Percentiles rank a stretch among this genome's conserved stretches.
These are phyloP conservation scores for Eremothecium gossypii DNA, from an alignment of 1,139 yeast species.

Conservation along the genomic window DNA sequence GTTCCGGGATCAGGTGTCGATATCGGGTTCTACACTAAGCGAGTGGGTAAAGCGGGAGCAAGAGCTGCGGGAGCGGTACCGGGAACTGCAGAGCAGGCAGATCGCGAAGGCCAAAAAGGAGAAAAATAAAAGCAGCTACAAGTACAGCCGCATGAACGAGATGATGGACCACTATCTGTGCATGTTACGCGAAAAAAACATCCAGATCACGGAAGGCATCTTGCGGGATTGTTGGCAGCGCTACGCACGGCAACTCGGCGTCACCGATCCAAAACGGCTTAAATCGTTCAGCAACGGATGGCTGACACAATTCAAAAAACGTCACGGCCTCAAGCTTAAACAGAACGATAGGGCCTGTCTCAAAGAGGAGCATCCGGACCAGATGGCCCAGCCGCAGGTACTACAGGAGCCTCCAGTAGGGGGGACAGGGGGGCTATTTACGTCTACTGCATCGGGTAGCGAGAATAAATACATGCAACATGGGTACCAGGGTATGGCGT, in stretches of 20 bases:
- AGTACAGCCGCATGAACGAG: constrained; percentile 9
- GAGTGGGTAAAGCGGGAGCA: constrained; percentile 10
- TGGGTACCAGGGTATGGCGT: no score
- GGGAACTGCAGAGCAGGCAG: constrained; percentile 2
- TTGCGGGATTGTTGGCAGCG: constrained; percentile 9
- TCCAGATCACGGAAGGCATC: constrained; percentile 8
- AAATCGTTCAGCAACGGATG: constrained; percentile 11
- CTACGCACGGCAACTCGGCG: constrained; percentile 6
- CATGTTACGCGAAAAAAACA: constrained; percentile 4
- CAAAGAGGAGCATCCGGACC: no score
- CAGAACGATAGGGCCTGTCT: neutral
- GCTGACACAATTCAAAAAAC: constrained; percentile 11
- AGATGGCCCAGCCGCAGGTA: no score
- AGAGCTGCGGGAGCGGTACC: constrained; percentile 5
- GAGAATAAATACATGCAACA: no score
- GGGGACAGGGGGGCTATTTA: neutral
- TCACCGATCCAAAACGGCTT: constrained; percentile 9
- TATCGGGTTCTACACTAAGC: constrained; percentile 10
- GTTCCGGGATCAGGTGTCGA: constrained; percentile 9
- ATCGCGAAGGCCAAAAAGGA: constrained; percentile 5
- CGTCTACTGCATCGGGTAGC: neutral
- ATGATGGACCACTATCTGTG: constrained; percentile 9
- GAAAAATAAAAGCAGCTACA: constrained; percentile 7
- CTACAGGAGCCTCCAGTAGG: no score
- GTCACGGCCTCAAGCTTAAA: constrained; percentile 5